phyloP scores from a whole-genome alignment of 768 basidiomycete species.

The Lentinula sp. region DNA sequence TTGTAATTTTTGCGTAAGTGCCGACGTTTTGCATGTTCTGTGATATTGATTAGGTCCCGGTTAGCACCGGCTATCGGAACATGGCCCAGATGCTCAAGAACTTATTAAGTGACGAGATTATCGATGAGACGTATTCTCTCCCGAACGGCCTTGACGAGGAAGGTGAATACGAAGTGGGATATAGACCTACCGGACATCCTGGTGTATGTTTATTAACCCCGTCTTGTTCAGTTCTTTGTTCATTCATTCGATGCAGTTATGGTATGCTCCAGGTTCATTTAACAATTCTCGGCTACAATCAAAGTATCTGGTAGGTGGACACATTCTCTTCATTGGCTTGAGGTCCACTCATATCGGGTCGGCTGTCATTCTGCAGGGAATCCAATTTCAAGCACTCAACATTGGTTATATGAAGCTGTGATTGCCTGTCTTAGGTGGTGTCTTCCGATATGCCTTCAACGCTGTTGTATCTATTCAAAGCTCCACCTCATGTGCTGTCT shows the following conservation, averaged over 20 bases:
- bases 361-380: neutral
- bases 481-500: neutral
- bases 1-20: constrained; percentile 38
- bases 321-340: neutral
- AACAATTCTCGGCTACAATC: constrained; percentile 16
- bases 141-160: constrained; percentile 23
- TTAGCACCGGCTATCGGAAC: constrained; percentile 21
- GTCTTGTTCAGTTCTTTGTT: neutral
- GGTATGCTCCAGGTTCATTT: constrained; percentile 23
- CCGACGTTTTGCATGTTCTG: too few species aligned
- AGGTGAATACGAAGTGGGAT: constrained; percentile 20
- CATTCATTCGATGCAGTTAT: constrained; percentile 13
- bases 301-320: constrained; percentile 15
- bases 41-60: neutral
- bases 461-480: neutral
- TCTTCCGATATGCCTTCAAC: neutral
- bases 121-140: constrained; percentile 10
- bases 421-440: neutral
- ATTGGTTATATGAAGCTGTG: neutral
- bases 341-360: neutral
- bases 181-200: constrained; percentile 24
- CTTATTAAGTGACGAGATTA: constrained; percentile 17
- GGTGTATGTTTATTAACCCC: constrained; percentile 13
- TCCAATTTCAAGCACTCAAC: neutral
- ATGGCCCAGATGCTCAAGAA: constrained; percentile 15